phyloP scores from a whole-genome alignment of 106 monocot genomes.

The Acanthochlamys bracteata region DNA sequence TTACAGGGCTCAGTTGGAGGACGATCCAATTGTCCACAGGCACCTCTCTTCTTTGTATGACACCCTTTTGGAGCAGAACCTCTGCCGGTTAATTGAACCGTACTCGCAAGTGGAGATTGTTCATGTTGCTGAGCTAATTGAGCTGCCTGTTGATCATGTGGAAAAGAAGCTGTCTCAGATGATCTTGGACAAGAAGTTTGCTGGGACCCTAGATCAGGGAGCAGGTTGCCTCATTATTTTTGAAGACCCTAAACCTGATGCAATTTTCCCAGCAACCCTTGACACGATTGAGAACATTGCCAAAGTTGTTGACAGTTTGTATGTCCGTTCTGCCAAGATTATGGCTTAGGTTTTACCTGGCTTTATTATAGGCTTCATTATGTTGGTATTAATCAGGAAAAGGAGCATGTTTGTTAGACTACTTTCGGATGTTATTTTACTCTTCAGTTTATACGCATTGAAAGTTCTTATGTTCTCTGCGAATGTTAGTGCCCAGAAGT shows the following conservation, averaged over 20 bases:
- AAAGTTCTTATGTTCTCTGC: too few species aligned
- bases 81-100: conserved; percentile 88
- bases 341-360: conserved; percentile 32
- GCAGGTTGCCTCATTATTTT: conserved; percentile 82
- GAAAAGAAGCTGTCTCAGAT: conserved; percentile 93
- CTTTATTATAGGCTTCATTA: background rate
- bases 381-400: background rate
- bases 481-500: too few species aligned
- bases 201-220: conserved; percentile 85
- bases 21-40: conserved; percentile 90
- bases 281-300: conserved; percentile 79
- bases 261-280: conserved; percentile 70
- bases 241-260: conserved; percentile 64
- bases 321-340: conserved; percentile 75
- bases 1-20: conserved; percentile 80
- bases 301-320: conserved; percentile 93
- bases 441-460: too few species aligned
- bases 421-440: too few species aligned
- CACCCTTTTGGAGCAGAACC: conserved; percentile 89
- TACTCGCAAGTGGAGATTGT: conserved; percentile 77
- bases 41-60: conserved; percentile 87
- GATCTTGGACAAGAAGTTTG: conserved; percentile 96
- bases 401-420: background rate
- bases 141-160: conserved; percentile 64
- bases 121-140: conserved; percentile 76